A percentile compares a stretch with the other conserved stretches of the same genome.
Evolutionary conservation across 2,329 filamentous ascomycete species (phyloP).

Genomic region (Hymenoscyphus linearis): DNA sequence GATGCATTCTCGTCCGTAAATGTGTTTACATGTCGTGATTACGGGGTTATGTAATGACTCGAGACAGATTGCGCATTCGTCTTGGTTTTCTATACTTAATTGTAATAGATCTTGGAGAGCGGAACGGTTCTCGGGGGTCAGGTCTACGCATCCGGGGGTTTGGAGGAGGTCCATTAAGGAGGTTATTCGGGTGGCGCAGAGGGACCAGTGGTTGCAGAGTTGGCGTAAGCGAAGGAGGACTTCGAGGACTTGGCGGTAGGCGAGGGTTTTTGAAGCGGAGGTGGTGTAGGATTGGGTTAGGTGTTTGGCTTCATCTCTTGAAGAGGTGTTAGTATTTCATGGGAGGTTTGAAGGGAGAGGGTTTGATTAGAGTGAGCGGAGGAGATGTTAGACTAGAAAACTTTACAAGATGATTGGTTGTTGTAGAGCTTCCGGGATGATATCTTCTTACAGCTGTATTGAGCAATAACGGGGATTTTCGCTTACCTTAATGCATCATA

Average conservation of each 20-base stretch:
- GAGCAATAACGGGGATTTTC: too few species aligned
- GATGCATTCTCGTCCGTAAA: constrained; percentile 72
- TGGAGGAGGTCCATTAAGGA: constrained; percentile 68
- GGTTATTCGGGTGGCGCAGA: constrained; percentile 70
- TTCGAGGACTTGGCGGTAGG: constrained; percentile 73
- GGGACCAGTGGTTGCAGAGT: constrained; percentile 82
- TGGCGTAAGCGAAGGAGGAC: constrained; percentile 78
- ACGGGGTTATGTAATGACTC: constrained; percentile 67
- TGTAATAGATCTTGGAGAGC: constrained; percentile 72
- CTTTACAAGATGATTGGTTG: too few species aligned
- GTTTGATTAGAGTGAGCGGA: too few species aligned
- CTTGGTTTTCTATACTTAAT: constrained; percentile 71
- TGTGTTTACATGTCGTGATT: constrained; percentile 80
- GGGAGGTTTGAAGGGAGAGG: too few species aligned
- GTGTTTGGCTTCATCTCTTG: constrained; percentile 66
- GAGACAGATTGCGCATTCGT: constrained; percentile 79
- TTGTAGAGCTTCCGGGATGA: too few species aligned
- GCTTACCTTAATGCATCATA: constrained; percentile 68
- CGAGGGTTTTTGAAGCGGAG: constrained; percentile 40
- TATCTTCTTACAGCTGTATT: too few species aligned
- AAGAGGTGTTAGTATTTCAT: constrained; percentile 22
- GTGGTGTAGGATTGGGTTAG: constrained; percentile 57
- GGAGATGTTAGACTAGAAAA: too few species aligned
- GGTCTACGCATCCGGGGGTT: constrained; percentile 56
- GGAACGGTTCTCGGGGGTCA: constrained; percentile 66